A percentile compares a stretch with the other conserved stretches of the same genome.
phyloP scores from a whole-genome alignment of 176 grass and related monocot species.

The Puccinellia tenuiflora region DNA sequence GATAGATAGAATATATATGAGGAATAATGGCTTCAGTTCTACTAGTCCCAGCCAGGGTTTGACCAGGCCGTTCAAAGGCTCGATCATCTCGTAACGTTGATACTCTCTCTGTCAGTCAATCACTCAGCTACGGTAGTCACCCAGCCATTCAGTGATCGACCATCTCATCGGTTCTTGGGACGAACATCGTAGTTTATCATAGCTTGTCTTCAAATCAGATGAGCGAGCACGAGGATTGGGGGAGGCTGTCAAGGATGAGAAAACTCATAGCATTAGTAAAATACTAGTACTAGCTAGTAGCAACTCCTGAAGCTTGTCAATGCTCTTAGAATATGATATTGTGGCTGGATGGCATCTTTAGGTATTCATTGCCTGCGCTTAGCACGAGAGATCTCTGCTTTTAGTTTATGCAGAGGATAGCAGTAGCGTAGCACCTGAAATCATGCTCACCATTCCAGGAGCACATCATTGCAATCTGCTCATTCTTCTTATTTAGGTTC shows the following conservation, averaged over 20 bases:
- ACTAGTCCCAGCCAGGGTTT: background rate
- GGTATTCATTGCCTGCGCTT: background rate
- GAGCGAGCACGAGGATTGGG: background rate
- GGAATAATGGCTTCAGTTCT: background rate
- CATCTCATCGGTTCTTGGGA: constrained; percentile 29
- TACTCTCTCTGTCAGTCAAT: background rate
- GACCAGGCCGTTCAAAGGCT: constrained; percentile 11
- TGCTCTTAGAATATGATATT: background rate
- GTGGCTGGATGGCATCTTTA: background rate
- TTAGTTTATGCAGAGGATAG: background rate
- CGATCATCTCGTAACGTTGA: background rate
- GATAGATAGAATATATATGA: background rate
- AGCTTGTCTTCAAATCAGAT: background rate
- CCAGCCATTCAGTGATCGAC: constrained; percentile 4
- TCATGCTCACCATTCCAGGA: background rate
- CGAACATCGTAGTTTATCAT: background rate
- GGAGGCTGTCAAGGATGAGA: background rate
- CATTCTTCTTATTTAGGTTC: background rate
- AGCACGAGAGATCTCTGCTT: background rate
- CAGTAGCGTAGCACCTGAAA: constrained; percentile 27
- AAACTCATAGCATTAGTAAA: background rate
- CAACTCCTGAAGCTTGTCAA: background rate
- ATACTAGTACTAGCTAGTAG: background rate
- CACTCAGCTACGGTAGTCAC: background rate
- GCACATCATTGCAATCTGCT: background rate